These are phyloP conservation scores for Jatropha podagrica DNA, from an alignment of 441 rosid species.

Conservation along the genomic window DNA sequence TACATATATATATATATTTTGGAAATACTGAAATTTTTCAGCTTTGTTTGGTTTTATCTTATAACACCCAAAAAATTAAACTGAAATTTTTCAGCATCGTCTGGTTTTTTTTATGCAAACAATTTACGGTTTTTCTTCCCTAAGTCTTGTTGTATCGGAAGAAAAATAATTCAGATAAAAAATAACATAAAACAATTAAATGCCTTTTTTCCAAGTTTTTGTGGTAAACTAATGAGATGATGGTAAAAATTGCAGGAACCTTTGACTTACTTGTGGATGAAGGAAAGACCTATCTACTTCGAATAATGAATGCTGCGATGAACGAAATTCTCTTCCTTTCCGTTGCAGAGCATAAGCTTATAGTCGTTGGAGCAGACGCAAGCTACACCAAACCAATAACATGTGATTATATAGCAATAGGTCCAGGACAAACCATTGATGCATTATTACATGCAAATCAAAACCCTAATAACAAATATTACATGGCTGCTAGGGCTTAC, in stretches of 20 bases:
- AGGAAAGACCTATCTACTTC: constrained; percentile 40
- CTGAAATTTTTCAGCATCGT: too few species aligned
- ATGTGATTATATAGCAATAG: constrained; percentile 21
- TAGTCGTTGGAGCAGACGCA: constrained; percentile 37
- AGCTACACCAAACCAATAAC: constrained; percentile 30
- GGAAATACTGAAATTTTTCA: too few species aligned
- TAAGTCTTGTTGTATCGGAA: too few species aligned
- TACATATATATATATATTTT: too few species aligned
- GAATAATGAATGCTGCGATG: constrained; percentile 42
- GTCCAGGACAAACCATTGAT: constrained; percentile 46
- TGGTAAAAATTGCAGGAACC: constrained; percentile 27
- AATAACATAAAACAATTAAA: too few species aligned
- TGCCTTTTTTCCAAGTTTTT: too few species aligned
- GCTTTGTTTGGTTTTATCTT: too few species aligned
- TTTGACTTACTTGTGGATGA: constrained; percentile 27
- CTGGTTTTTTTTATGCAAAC: too few species aligned
- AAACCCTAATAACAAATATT: constrained; percentile 25
- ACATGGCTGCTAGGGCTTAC: constrained; percentile 41
- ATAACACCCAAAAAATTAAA: too few species aligned
- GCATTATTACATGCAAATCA: constrained; percentile 37
- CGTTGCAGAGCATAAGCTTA: constrained; percentile 28
- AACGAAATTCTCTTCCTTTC: constrained; percentile 27
- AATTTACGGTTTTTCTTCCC: too few species aligned
- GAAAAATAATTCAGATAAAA: too few species aligned
- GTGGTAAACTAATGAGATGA: too few species aligned